Conservation (phyloP, 2,329 filamentous ascomycete species). For the Diplodia corticola region DNA sequence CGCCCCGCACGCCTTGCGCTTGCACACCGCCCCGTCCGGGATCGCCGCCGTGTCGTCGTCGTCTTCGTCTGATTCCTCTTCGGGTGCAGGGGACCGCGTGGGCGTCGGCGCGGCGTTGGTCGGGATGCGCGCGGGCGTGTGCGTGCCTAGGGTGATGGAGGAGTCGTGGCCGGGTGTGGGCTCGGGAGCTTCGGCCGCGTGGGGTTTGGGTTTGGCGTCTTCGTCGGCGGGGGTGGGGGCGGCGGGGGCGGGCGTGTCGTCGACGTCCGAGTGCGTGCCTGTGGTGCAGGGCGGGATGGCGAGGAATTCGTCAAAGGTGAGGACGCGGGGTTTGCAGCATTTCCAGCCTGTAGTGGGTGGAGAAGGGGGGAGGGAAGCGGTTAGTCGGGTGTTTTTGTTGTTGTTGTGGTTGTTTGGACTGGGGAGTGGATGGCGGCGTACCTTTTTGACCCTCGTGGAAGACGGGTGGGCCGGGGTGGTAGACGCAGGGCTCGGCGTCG, state of each 20-base stretch:
- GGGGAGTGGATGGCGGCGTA: constrained; percentile 49
- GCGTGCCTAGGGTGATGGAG: constrained; percentile 26
- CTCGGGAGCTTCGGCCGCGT: constrained; percentile 29
- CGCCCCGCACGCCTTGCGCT: constrained; percentile 71
- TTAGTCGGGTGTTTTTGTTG: constrained; percentile 10
- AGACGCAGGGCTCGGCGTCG: constrained; percentile 73
- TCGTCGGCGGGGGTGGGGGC: no score
- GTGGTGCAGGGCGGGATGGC: constrained; percentile 87
- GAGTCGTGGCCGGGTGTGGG: neutral
- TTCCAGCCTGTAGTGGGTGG: constrained; percentile 74
- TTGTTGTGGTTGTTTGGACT: no score
- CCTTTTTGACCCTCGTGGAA: constrained; percentile 99
- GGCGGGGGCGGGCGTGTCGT: constrained; percentile 64
- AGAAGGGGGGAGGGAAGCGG: neutral
- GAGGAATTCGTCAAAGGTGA: constrained; percentile 99
- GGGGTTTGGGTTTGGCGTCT: constrained; percentile 45
- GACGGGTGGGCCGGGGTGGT: constrained; percentile 85
- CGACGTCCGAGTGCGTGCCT: constrained; percentile 87
- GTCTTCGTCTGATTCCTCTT: constrained; percentile 53
- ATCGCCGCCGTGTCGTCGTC: constrained; percentile 73
- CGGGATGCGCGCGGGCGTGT: constrained; percentile 30
- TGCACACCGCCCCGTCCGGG: constrained; percentile 70
- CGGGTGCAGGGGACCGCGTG: constrained; percentile 35
- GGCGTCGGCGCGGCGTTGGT: constrained; percentile 20
- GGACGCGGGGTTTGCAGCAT: constrained; percentile 94